phyloP scores from a whole-genome alignment of 345 rosid species.

The Citrus hindsii region DNA sequence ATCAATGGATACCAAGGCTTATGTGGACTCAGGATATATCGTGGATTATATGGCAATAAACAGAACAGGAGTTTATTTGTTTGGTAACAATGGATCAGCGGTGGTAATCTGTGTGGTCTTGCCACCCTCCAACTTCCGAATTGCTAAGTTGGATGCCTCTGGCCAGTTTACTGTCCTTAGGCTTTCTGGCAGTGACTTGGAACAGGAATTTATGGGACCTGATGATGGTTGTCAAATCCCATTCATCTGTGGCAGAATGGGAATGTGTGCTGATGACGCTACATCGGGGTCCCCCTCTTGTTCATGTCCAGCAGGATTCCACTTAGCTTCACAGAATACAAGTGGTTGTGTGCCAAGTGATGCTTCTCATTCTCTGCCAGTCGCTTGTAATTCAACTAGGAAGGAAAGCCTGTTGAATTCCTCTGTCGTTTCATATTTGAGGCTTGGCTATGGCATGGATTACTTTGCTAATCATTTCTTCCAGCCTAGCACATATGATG shows the following conservation, averaged over 20 bases:
- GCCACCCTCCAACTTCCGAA: conserved; percentile 44
- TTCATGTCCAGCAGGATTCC: conserved; percentile 66
- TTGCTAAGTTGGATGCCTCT: conserved; percentile 54
- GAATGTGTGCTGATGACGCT: conserved; percentile 44
- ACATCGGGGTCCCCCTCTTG: conserved; percentile 38
- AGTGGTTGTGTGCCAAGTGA: conserved; percentile 52
- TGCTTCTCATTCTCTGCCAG: conserved; percentile 41
- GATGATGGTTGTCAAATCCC: conserved; percentile 62
- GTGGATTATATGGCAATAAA: conserved; percentile 62
- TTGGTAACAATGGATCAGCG: conserved; percentile 55
- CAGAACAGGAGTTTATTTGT: conserved; percentile 53
- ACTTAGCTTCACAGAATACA: conserved; percentile 21
- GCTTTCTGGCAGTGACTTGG: conserved; percentile 34
- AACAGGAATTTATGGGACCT: conserved; percentile 57
- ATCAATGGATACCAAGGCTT: conserved; percentile 55
- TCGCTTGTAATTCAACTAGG: conserved; percentile 47
- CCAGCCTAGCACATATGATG: conserved; percentile 37
- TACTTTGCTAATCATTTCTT: conserved; percentile 59
- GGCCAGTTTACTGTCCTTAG: conserved; percentile 52
- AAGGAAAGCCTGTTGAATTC: conserved; percentile 28
- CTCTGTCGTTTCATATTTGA: conserved; percentile 37
- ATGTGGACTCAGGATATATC: conserved; percentile 29
- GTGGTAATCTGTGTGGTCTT: conserved; percentile 41
- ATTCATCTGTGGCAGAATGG: conserved; percentile 49
- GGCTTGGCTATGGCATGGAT: conserved; percentile 45